These are phyloP conservation scores for Elaeagnus macrophylla DNA, from an alignment of 306 rosid genomes.

Conservation along the genomic window DNA sequence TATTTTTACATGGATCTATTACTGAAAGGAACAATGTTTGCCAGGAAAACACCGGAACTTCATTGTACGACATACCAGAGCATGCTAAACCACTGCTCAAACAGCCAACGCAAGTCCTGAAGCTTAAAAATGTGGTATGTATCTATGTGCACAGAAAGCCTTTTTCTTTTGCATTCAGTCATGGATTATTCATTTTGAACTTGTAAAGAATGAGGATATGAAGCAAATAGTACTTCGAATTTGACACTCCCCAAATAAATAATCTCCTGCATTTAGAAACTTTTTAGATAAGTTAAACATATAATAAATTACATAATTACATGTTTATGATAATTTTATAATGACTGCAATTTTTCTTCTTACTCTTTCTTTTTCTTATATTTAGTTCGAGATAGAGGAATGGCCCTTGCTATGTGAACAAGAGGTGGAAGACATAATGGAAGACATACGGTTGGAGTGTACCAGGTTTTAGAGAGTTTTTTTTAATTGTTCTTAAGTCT, in stretches of 20 bases:
- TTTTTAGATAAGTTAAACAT: background rate
- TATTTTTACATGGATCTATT: conserved; percentile 9
- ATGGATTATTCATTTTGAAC: too few species aligned
- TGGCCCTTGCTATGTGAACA: conserved; percentile 40
- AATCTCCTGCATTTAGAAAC: background rate
- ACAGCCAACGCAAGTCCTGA: conserved; percentile 59
- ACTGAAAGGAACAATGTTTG: conserved; percentile 17
- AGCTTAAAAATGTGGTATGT: conserved; percentile 78
- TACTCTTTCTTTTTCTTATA: conserved; percentile 14
- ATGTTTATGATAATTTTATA: conserved; percentile 12
- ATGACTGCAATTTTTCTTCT: conserved; percentile 6
- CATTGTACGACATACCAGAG: conserved; percentile 60
- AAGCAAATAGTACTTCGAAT: too few species aligned
- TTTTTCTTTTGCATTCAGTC: too few species aligned
- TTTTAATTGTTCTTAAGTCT: conserved; percentile 8
- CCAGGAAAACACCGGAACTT: conserved; percentile 45
- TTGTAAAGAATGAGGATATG: too few species aligned
- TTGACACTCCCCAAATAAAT: background rate
- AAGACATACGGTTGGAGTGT: conserved; percentile 88
- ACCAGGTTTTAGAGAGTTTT: conserved; percentile 53
- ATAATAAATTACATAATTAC: background rate
- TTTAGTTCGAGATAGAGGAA: conserved; percentile 48
- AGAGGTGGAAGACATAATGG: conserved; percentile 56
- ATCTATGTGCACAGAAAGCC: too few species aligned
- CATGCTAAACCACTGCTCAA: conserved; percentile 69